Conservation (phyloP, 345 rosid species). For the Orychophragmus violaceus region DNA sequence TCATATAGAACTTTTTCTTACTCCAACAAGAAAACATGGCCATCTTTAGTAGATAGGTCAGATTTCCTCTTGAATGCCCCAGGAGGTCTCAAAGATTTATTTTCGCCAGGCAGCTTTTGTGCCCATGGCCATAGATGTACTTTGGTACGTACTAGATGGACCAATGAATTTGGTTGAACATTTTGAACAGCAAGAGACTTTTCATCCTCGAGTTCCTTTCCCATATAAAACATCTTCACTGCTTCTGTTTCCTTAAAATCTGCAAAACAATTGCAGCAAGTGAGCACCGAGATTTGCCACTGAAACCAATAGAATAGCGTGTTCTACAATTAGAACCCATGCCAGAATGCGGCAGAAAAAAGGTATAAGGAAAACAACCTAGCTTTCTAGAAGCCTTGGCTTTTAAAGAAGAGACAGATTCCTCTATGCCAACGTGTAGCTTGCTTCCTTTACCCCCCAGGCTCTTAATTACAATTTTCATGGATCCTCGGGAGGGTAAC, state of each 20-base stretch:
- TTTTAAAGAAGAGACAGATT: conserved; percentile 71
- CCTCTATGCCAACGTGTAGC: conserved; percentile 77
- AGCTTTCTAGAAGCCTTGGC: conserved; percentile 89
- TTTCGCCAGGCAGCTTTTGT: conserved; percentile 83
- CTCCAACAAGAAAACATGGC: conserved; percentile 95
- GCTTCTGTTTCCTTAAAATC: conserved; percentile 86
- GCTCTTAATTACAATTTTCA: conserved; percentile 87
- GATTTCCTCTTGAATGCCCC: conserved; percentile 99
- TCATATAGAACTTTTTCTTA: conserved; percentile 38
- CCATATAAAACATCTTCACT: conserved; percentile 68
- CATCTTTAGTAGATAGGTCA: conserved; percentile 92
- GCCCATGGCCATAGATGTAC: conserved; percentile 75
- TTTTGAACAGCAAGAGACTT: conserved; percentile 69
- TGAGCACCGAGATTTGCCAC: conserved; percentile 21
- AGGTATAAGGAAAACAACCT: conserved; percentile 47
- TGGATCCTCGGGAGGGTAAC: conserved; percentile 65
- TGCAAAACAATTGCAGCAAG: conserved; percentile 27
- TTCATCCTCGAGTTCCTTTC: conserved; percentile 85
- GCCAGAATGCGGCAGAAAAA: not conserved
- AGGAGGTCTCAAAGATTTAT: conserved; percentile 86
- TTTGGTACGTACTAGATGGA: conserved; percentile 85
- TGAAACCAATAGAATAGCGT: not conserved
- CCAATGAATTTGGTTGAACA: conserved; percentile 82
- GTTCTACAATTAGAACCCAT: conserved; percentile 5
- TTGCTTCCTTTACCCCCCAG: conserved; percentile 95